Percentiles rank a stretch among this genome's conserved stretches.
Evolutionary conservation across 345 rosid species (phyloP).

Genomic region (Durio zibethinus): DNA sequence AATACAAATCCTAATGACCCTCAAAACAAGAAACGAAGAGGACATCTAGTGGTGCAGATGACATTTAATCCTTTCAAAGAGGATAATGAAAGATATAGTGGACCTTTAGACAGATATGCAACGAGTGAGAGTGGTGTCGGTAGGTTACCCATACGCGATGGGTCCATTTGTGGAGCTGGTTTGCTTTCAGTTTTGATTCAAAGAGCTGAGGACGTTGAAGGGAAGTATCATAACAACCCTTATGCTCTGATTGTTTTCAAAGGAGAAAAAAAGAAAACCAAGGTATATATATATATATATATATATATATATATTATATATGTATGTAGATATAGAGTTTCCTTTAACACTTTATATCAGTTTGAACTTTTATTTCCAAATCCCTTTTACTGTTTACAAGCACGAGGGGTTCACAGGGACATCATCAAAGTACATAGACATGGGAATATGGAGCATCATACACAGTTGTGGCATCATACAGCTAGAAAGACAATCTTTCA

Average conservation of each 20-base stretch:
- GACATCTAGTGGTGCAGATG: constrained; percentile 40
- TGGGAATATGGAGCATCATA: not conserved
- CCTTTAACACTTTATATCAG: not conserved
- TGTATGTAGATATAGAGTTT: not conserved
- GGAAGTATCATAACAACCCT: constrained; percentile 40
- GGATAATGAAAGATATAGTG: constrained; percentile 25
- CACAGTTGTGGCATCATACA: not conserved
- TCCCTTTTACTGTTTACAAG: not conserved
- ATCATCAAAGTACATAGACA: not conserved
- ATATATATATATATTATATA: not conserved
- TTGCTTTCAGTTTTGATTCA: constrained; percentile 38
- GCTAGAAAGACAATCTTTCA: not conserved
- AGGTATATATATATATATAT: constrained; percentile 25
- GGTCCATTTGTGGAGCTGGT: constrained; percentile 26
- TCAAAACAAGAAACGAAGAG: constrained; percentile 38
- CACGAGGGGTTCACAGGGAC: not conserved
- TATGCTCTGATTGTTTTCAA: constrained; percentile 39
- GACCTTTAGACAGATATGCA: constrained; percentile 2
- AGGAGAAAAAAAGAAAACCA: constrained; percentile 51
- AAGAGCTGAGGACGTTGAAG: constrained; percentile 51
- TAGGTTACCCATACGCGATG: constrained; percentile 5
- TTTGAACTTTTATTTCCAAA: not conserved
- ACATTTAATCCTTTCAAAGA: constrained; percentile 42
- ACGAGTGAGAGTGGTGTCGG: constrained; percentile 9
- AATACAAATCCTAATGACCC: constrained; percentile 33